Evolutionary conservation across 495 filamentous ascomycete species (phyloP), one percentile per base, ranked within the genome.

Genomic region (Baudoinia panamericana): DNA sequence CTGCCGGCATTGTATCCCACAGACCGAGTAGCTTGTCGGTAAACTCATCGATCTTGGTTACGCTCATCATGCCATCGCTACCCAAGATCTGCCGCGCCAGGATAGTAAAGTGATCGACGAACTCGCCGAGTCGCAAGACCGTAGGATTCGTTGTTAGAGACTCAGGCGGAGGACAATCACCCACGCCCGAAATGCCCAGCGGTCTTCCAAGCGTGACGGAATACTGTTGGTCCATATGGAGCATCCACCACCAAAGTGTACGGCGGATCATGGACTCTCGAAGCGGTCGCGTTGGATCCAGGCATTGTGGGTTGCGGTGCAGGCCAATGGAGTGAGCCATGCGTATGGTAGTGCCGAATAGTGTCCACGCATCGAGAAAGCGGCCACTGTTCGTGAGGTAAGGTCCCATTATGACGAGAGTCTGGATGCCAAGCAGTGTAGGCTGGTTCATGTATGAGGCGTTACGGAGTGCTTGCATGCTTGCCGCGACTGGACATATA

Each of bases 201-300:
- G 65, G 65, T 30, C 65, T 49, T 11, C 65, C 64, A 0, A 67
- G 55, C 1, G 64, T 64, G 46, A 68, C 62, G 12, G 64, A 67
- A 39, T 68, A 68, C 24, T 67, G 59, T 50, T 66, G 60, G 41
- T 68, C 65, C 64, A 67, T 65, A 41, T 67, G 61, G 31, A 68
- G 50, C 51, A 68, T 65, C 65, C 65, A 67, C 65, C 65, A 68
- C 65, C 65, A 68, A 2, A 68, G 50, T 21, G 57, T 55, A 34
- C 60, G 59, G 5, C 65, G 57, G 20, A 57, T 42, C 10, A 52
- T 46, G 31, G 55, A 54, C 45, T 68, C 62, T 16, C 57, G 55
- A 1, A 57, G 46, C 16, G 62, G 53, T n/a, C 62, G 60, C 12
- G 58, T 54, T 2, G 63, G 60, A 36, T 66, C 64, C 19, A 67